A percentile compares a stretch with the other conserved stretches of the same genome.
Evolutionary conservation across 768 basidiomycete species (phyloP).

Genomic region (Candolleomyces aberdarensis): DNA sequence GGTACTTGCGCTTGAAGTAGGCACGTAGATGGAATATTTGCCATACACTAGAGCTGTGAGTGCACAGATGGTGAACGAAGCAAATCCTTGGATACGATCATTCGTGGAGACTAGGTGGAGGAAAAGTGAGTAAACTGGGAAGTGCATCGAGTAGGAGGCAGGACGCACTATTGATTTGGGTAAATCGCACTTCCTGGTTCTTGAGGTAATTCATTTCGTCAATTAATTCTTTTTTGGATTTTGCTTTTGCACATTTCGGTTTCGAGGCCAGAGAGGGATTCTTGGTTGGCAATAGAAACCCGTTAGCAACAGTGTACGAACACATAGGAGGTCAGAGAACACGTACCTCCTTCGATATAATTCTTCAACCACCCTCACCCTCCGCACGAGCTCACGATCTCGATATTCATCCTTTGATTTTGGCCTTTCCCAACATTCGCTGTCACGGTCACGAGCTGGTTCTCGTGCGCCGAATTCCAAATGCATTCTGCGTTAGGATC

Average conservation of each 20-base stretch:
- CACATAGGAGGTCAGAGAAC: neutral
- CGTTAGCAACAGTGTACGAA: neutral
- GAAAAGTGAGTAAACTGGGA: conserved; percentile 4
- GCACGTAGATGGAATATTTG: conserved; percentile 92
- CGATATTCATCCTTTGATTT: conserved; percentile 86
- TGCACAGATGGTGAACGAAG: conserved; percentile 80
- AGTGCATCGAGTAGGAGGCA: neutral
- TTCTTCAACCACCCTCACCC: conserved; percentile 92
- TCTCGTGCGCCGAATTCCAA: conserved; percentile 88
- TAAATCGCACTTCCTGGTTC: conserved; percentile 83
- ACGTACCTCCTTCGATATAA: conserved; percentile 67
- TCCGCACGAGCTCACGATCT: conserved; percentile 88
- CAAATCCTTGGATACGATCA: conserved; percentile 86
- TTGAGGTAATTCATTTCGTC: conserved; percentile 94
- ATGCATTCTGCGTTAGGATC: conserved; percentile 79
- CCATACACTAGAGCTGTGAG: conserved; percentile 82
- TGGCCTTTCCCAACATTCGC: conserved; percentile 81
- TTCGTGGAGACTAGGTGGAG: conserved; percentile 78
- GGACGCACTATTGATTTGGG: conserved; percentile 82
- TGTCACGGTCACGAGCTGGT: conserved; percentile 92
- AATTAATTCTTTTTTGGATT: conserved; percentile 85
- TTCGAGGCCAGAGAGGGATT: conserved; percentile 91
- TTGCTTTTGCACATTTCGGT: conserved; percentile 99
- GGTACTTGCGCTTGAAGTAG: conserved; percentile 95
- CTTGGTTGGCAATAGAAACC: conserved; percentile 89